A percentile compares a stretch with the other conserved stretches of the same genome.
Evolutionary conservation across 2,329 filamentous ascomycete species (phyloP).

Genomic region (Chaetomium sp.): DNA sequence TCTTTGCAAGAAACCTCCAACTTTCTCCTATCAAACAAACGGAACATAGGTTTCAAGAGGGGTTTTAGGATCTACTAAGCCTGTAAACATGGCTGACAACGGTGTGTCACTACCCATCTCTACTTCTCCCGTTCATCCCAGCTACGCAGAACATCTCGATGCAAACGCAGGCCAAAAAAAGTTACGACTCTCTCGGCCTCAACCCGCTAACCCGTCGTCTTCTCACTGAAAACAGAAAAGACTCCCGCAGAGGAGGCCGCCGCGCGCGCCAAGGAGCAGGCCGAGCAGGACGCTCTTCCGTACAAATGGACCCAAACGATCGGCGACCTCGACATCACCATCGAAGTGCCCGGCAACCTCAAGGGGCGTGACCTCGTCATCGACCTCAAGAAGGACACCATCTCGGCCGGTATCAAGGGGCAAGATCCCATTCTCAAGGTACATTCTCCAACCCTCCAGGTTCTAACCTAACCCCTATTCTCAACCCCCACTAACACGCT

Average conservation of each 20-base stretch:
- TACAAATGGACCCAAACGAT: conserved; percentile 99
- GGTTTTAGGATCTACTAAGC: not conserved
- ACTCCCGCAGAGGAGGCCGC: conserved; percentile 52
- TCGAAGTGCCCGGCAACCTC: conserved; percentile 72
- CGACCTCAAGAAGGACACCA: conserved; percentile 68
- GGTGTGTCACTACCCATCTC: conserved; percentile 22
- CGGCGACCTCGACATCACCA: conserved; percentile 72
- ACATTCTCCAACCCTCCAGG: not conserved
- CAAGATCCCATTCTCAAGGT: conserved; percentile 80
- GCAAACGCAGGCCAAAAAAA: too few relatives aligned
- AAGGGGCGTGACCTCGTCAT: conserved; percentile 81
- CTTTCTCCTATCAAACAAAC: not conserved
- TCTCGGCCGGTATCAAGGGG: conserved; percentile 81
- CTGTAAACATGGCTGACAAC: conserved; percentile 36
- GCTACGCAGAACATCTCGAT: too few relatives aligned
- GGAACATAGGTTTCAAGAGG: not conserved
- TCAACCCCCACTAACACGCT: not conserved
- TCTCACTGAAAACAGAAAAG: conserved; percentile 35
- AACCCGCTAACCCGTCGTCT: not conserved
- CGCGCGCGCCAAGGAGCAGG: conserved; percentile 63
- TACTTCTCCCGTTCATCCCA: not conserved
- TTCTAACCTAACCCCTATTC: conserved; percentile 48
- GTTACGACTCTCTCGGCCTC: not conserved
- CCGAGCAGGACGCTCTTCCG: conserved; percentile 83
- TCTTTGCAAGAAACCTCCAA: not conserved